These are phyloP conservation scores for Metschnikowia gelsemii DNA, from an alignment of 805 yeast genomes.

Conservation along the genomic window DNA sequence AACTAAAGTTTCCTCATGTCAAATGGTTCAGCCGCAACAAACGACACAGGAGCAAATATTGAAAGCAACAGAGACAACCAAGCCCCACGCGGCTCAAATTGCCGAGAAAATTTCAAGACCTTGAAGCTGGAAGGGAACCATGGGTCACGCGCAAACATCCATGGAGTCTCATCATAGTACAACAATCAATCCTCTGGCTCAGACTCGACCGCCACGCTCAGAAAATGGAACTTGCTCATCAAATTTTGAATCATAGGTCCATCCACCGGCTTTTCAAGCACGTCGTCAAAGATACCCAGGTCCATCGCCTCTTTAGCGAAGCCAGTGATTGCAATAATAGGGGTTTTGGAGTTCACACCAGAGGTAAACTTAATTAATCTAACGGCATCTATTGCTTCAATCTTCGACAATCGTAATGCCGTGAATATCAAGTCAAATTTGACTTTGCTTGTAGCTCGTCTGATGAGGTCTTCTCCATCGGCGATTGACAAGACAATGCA, in stretches of 20 bases:
- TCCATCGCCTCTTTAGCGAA: constrained; percentile 64
- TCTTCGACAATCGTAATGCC: constrained; percentile 64
- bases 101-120: not conserved
- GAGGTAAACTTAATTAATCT: constrained; percentile 72
- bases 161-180: not conserved
- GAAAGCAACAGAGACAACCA: not conserved
- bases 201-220: constrained; percentile 18
- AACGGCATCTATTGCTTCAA: constrained; percentile 74
- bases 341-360: constrained; percentile 74
- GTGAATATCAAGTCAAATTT: constrained; percentile 82
- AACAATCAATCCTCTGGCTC: constrained; percentile 14
- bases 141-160: not conserved
- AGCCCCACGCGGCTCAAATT: not conserved
- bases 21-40: too few relatives aligned
- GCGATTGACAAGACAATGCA: constrained; percentile 77
- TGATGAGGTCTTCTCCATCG: constrained; percentile 78
- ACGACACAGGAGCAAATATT: too few relatives aligned
- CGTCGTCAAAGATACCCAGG: constrained; percentile 59
- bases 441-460: constrained; percentile 78
- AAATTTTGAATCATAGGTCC: constrained; percentile 12
- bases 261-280: constrained; percentile 68
- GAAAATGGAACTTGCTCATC: constrained; percentile 14
- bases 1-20: too few relatives aligned
- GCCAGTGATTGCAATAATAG: constrained; percentile 72
- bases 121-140: not conserved